phyloP scores from a whole-genome alignment of 2,329 filamentous ascomycete genomes.

The Cercospora sesami region DNA sequence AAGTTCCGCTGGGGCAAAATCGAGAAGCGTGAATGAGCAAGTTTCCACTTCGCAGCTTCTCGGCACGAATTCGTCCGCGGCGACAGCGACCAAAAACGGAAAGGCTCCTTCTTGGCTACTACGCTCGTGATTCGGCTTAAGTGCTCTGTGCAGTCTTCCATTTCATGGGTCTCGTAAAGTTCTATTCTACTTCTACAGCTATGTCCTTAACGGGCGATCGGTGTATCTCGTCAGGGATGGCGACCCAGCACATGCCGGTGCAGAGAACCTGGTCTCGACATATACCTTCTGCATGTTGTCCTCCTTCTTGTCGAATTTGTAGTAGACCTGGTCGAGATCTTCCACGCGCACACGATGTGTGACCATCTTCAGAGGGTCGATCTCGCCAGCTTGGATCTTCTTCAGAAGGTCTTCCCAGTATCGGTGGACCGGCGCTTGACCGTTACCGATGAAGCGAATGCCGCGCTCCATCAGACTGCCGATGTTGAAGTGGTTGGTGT shows the following conservation, averaged over 20 bases:
- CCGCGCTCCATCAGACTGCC: conserved; percentile 83
- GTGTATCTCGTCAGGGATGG: conserved; percentile 53
- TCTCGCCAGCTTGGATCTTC: conserved; percentile 64
- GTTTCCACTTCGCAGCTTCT: neutral
- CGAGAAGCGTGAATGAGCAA: neutral
- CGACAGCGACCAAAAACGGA: neutral
- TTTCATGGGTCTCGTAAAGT: neutral
- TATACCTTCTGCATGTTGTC: conserved; percentile 82
- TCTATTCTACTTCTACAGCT: conserved; percentile 17
- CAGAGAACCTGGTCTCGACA: conserved; percentile 60
- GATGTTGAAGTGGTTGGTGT: conserved; percentile 79
- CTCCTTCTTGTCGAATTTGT: conserved; percentile 67
- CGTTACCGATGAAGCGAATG: conserved; percentile 72
- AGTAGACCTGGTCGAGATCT: conserved; percentile 54
- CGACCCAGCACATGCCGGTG: conserved; percentile 51
- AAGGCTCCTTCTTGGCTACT: neutral
- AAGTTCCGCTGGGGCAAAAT: neutral
- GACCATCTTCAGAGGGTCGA: conserved; percentile 78
- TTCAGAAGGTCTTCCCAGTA: conserved; percentile 80
- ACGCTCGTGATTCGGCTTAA: neutral
- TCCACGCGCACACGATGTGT: conserved; percentile 66
- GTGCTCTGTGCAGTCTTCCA: neutral
- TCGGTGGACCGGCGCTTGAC: conserved; percentile 72
- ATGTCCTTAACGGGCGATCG: conserved; percentile 2
- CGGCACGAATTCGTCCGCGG: neutral